Evolutionary conservation across 495 filamentous ascomycete genomes (phyloP).

Genomic region (Tuber microsphaerosporum): DNA sequence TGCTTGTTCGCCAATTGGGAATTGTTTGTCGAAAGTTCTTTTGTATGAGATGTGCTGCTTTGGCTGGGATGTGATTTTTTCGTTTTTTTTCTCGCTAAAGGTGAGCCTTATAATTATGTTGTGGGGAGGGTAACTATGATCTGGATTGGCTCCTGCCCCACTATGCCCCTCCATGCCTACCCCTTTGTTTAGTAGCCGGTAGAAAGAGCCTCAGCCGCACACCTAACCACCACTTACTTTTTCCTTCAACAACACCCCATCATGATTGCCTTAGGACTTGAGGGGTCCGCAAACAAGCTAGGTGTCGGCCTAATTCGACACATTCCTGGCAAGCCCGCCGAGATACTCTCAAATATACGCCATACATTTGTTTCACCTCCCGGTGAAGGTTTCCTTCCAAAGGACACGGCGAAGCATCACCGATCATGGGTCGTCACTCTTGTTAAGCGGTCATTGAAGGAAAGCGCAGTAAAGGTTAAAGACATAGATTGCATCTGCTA

Average conservation of each 20-base stretch:
- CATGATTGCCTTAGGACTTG: slow-evolving; percentile 85
- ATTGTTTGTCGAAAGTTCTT: not conserved
- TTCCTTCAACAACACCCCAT: slow-evolving; percentile 22
- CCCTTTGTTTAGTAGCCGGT: not conserved
- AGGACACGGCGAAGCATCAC: slow-evolving; percentile 91
- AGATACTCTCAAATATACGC: slow-evolving; percentile 85
- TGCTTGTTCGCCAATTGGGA: not conserved
- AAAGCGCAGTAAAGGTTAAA: slow-evolving; percentile 54
- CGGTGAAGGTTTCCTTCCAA: slow-evolving; percentile 89
- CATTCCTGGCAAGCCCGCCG: slow-evolving; percentile 54
- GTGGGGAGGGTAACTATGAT: slow-evolving; percentile 4
- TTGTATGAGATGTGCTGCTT: not conserved
- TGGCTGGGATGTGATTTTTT: not conserved
- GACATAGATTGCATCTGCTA: slow-evolving; percentile 91
- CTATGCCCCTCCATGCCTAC: not conserved
- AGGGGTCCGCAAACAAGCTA: slow-evolving; percentile 96
- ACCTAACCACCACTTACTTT: slow-evolving; percentile 7
- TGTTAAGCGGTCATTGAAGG: slow-evolving; percentile 65
- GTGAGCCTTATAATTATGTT: not conserved
- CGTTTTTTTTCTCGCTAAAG: not conserved
- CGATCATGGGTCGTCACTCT: slow-evolving; percentile 73
- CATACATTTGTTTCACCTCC: slow-evolving; percentile 90
- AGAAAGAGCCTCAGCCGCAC: not conserved
- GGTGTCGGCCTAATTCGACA: slow-evolving; percentile 90
- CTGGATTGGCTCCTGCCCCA: not conserved